These are phyloP conservation scores for Synchytrium microbalum DNA, from an alignment of 371 early-diverging fungal genomes.

Conservation along the genomic window DNA sequence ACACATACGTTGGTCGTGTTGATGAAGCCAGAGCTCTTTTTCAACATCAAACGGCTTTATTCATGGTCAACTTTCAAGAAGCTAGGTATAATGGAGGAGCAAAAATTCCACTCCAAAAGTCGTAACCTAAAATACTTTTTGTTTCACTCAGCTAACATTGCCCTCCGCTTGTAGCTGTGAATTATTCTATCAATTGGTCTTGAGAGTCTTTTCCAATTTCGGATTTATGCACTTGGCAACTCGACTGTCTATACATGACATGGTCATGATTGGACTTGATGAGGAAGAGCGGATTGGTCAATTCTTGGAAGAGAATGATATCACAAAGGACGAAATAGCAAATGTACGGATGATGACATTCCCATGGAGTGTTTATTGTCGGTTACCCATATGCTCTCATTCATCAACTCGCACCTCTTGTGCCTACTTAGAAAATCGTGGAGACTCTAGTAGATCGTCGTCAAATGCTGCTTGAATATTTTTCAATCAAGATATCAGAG, in stretches of 20 bases:
- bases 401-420: too few relatives aligned
- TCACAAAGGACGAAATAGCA: slow-evolving; percentile 46
- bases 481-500: slow-evolving; percentile 57
- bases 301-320: slow-evolving; percentile 26
- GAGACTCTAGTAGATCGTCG: slow-evolving; percentile 45
- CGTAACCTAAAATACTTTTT: slow-evolving; percentile 4
- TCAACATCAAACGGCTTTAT: slow-evolving; percentile 74
- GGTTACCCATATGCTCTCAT: too few relatives aligned
- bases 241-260: slow-evolving; percentile 55
- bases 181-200: slow-evolving; percentile 77
- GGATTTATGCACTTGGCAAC: slow-evolving; percentile 57
- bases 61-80: slow-evolving; percentile 65
- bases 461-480: slow-evolving; percentile 83
- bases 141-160: too few relatives aligned
- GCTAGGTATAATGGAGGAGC: slow-evolving; percentile 43
- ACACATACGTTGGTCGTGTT: slow-evolving; percentile 85
- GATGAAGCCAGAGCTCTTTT: slow-evolving; percentile 67
- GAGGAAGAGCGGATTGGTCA: slow-evolving; percentile 32
- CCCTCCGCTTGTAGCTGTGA: slow-evolving; percentile 51
- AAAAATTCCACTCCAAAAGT: too few relatives aligned
- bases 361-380: slow-evolving; percentile 8
- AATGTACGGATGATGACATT: slow-evolving; percentile 31
- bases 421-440: slow-evolving; percentile 40
- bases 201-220: slow-evolving; percentile 78
- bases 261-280: slow-evolving; percentile 57